Evolutionary conservation across 768 basidiomycete species (phyloP).

Genomic region (Mycena albidolilacea): DNA sequence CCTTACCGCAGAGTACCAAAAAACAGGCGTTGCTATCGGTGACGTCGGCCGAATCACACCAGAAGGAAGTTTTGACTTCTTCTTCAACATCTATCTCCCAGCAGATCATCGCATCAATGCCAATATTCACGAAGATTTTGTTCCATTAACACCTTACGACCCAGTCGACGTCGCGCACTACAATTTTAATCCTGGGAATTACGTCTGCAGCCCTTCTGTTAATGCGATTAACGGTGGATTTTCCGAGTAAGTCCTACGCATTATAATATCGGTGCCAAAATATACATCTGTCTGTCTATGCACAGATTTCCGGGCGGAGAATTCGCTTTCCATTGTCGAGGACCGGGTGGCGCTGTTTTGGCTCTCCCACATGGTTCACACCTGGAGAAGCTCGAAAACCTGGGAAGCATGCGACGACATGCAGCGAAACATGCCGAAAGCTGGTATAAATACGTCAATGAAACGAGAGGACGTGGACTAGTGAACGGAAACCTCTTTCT

Average conservation of each 20-base stretch:
- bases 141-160: not conserved
- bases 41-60: constrained; percentile 51
- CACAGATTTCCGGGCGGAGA: constrained; percentile 18
- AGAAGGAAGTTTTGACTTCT: constrained; percentile 50
- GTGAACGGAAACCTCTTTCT: constrained; percentile 39
- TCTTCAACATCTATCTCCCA: constrained; percentile 48
- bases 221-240: not conserved
- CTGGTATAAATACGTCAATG: constrained; percentile 39
- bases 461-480: constrained; percentile 23
- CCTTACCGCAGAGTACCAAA: not conserved
- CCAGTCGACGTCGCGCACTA: not conserved
- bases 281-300: not conserved
- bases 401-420: constrained; percentile 28
- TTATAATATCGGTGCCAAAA: not conserved
- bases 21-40: constrained; percentile 48
- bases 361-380: constrained; percentile 36
- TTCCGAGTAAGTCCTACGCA: not conserved
- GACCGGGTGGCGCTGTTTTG: constrained; percentile 34
- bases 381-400: constrained; percentile 16
- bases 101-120: constrained; percentile 44
- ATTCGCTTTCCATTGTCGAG: constrained; percentile 23
- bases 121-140: constrained; percentile 46
- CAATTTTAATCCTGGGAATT: constrained; percentile 2
- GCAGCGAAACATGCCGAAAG: constrained; percentile 32
- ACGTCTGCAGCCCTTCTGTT: not conserved